A percentile compares a stretch with the other conserved stretches of the same genome.
phyloP scores from a whole-genome alignment of 805 yeast genomes.

The Saccharomycopsis javanensis region DNA sequence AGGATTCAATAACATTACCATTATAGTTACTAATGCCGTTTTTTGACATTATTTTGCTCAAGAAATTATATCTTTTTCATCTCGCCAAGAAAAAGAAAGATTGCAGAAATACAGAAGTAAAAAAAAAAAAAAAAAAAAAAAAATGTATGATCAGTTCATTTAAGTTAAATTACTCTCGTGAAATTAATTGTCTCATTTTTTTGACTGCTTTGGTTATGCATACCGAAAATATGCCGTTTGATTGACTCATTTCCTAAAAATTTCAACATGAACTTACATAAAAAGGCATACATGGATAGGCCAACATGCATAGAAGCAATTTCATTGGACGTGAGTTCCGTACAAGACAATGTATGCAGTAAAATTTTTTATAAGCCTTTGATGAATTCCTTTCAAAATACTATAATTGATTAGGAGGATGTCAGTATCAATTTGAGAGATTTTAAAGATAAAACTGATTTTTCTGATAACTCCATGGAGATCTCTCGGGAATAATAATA shows the following conservation, averaged over 20 bases:
- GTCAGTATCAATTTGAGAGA: neutral
- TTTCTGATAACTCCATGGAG: neutral
- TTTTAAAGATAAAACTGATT: neutral
- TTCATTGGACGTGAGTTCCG: neutral
- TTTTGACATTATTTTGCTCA: neutral
- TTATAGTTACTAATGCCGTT: neutral
- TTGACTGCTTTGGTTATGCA: neutral
- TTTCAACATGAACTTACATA: neutral
- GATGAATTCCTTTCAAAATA: neutral
- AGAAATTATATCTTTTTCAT: neutral
- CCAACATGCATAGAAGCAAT: neutral
- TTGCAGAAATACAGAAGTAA: neutral
- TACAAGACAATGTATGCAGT: neutral
- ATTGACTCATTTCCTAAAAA: neutral
- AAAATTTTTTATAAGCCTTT: neutral
- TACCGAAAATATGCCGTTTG: neutral
- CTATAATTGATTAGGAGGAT: neutral
- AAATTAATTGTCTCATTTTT: neutral
- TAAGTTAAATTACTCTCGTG: neutral
- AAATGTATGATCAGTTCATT: too few species aligned
- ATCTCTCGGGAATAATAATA: neutral
- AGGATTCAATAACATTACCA: neutral
- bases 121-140: too few species aligned
- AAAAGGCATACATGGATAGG: neutral
- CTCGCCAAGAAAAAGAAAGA: neutral